Conservation (phyloP, 257 asterid genomes). For the Salvia rosmarinus region DNA sequence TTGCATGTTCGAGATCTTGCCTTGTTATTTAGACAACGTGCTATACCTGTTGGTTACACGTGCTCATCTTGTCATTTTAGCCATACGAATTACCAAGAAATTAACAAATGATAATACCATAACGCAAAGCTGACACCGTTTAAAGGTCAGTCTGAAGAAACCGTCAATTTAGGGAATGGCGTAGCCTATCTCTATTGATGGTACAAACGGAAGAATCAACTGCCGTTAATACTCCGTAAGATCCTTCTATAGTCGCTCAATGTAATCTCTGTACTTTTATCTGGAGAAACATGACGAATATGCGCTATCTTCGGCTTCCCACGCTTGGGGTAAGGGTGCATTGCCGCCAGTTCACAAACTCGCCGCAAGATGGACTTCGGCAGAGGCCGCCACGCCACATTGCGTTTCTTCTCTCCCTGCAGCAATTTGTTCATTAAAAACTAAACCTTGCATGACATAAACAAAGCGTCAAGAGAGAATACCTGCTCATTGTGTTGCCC, state of each 20-base stretch:
- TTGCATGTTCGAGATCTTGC: background rate
- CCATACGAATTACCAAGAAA: background rate
- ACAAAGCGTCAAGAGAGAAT: background rate
- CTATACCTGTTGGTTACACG: background rate
- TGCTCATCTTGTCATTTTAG: background rate
- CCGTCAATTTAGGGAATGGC: slow-evolving; percentile 8
- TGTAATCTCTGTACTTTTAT: slow-evolving; percentile 56
- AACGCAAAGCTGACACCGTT: slow-evolving; percentile 8
- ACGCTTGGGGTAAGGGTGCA: slow-evolving; percentile 84
- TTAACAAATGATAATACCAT: background rate
- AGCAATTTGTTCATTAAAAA: slow-evolving; percentile 12
- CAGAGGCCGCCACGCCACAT: slow-evolving; percentile 87
- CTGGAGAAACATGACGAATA: slow-evolving; percentile 42
- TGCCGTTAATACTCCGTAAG: slow-evolving; percentile 50
- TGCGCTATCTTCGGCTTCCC: slow-evolving; percentile 48
- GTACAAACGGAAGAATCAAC: slow-evolving; percentile 30
- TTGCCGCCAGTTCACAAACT: slow-evolving; percentile 69
- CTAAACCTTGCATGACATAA: background rate
- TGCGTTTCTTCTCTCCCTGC: slow-evolving; percentile 82
- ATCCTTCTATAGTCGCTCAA: slow-evolving; percentile 57
- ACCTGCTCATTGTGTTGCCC: slow-evolving; percentile 60
- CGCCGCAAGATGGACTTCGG: slow-evolving; percentile 76
- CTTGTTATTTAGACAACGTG: background rate
- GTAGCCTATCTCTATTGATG: slow-evolving; percentile 8
- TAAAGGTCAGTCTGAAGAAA: slow-evolving; percentile 20